A percentile compares a stretch with the other conserved stretches of the same genome.
Evolutionary conservation across 495 filamentous ascomycete genomes (phyloP).

Genomic region (Lophium mytilinum): DNA sequence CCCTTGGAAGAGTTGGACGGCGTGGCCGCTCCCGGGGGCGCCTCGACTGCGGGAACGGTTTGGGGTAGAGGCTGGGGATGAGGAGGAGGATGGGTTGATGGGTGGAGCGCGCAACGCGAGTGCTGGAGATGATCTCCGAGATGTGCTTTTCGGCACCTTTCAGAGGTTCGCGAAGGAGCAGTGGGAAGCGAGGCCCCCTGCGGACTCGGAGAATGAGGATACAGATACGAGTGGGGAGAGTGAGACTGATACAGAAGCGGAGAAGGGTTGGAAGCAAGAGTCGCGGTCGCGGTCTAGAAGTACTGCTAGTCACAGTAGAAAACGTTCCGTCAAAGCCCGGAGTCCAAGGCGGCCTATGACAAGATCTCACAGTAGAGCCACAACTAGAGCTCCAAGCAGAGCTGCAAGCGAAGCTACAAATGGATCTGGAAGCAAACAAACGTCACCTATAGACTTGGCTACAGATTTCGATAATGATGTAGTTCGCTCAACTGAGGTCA

Average conservation of each 20-base stretch:
- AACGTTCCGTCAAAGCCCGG: too few species aligned
- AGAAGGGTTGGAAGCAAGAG: conserved; percentile 8
- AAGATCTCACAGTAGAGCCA: too few species aligned
- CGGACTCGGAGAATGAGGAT: background rate
- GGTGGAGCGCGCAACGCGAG: conserved; percentile 25
- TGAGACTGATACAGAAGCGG: background rate
- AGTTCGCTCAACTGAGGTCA: too few species aligned
- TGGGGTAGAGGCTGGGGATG: conserved; percentile 25
- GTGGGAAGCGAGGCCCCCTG: conserved; percentile 36
- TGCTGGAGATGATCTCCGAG: conserved; percentile 54
- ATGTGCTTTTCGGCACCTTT: conserved; percentile 55
- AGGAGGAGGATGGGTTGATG: conserved; percentile 45
- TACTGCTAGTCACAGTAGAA: background rate
- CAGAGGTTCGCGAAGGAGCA: conserved; percentile 56
- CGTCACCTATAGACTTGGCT: too few species aligned
- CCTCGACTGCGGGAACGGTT: conserved; percentile 47
- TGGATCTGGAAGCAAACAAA: too few species aligned
- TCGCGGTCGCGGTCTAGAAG: conserved; percentile 16
- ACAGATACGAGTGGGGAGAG: background rate
- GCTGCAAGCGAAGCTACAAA: too few species aligned
- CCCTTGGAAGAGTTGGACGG: conserved; percentile 50
- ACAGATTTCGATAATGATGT: too few species aligned
- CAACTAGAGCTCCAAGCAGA: too few species aligned
- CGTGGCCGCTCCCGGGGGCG: conserved; percentile 66
- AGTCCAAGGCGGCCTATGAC: too few species aligned